Percentiles rank a stretch among this genome's conserved stretches.
These are phyloP conservation scores for Cryphonectria carpinicola DNA, from an alignment of 2,329 filamentous ascomycete genomes.

Conservation along the genomic window DNA sequence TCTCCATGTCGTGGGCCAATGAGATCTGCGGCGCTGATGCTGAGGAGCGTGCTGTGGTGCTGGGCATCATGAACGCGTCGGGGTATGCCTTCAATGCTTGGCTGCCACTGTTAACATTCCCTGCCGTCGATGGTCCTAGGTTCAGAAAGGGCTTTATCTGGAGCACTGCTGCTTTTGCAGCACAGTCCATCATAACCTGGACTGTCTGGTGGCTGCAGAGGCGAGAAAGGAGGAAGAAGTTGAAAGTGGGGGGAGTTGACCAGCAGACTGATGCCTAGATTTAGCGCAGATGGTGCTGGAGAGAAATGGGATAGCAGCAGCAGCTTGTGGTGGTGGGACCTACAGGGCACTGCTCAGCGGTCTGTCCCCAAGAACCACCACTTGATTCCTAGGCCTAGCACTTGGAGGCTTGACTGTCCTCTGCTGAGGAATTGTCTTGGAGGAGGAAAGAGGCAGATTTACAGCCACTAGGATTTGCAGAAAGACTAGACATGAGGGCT, in stretches of 20 bases:
- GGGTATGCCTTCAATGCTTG: constrained; percentile 50
- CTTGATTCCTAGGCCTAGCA: not conserved
- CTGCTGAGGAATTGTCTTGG: not conserved
- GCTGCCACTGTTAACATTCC: constrained; percentile 45
- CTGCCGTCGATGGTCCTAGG: constrained; percentile 42
- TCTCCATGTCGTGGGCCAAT: constrained; percentile 50
- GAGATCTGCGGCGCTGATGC: constrained; percentile 49
- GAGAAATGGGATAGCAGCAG: not conserved
- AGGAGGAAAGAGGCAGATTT: not conserved
- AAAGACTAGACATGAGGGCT: not conserved
- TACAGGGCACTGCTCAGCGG: not conserved
- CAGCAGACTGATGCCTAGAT: constrained; percentile 2
- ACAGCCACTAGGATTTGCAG: not conserved
- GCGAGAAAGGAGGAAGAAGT: constrained; percentile 16
- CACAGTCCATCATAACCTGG: constrained; percentile 27
- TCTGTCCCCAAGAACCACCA: not conserved
- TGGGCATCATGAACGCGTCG: constrained; percentile 52
- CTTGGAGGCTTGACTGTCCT: not conserved
- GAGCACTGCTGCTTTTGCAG: constrained; percentile 15
- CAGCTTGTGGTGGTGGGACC: not conserved
- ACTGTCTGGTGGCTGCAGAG: constrained; percentile 21
- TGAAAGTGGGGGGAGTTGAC: constrained; percentile 31
- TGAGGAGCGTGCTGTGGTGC: constrained; percentile 53
- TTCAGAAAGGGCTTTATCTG: constrained; percentile 44
- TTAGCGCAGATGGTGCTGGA: not conserved